Evolutionary conservation across 306 rosid species (phyloP).

Genomic region (Gastrolobium villosum): DNA sequence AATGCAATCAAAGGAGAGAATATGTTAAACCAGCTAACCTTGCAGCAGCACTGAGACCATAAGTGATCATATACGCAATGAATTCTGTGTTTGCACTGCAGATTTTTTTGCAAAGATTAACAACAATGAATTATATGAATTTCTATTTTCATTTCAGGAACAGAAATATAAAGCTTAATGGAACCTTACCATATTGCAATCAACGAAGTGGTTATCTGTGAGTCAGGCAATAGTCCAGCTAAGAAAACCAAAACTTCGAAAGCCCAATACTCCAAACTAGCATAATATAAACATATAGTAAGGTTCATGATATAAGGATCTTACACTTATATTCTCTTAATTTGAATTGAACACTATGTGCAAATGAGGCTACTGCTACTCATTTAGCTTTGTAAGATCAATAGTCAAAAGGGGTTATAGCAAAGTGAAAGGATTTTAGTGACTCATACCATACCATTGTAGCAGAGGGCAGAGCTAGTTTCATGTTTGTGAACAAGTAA

Average conservation of each 20-base stretch:
- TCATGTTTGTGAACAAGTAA: slow-evolving; percentile 58
- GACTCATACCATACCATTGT: slow-evolving; percentile 81
- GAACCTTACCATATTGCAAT: slow-evolving; percentile 82
- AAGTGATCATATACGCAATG: slow-evolving; percentile 72
- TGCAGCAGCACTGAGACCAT: slow-evolving; percentile 89
- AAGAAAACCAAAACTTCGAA: slow-evolving; percentile 85
- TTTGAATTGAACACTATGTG: neutral
- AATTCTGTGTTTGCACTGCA: slow-evolving; percentile 76
- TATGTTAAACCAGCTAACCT: slow-evolving; percentile 58
- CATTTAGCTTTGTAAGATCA: slow-evolving; percentile 14
- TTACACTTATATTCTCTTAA: too few relatives aligned
- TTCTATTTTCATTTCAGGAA: neutral
- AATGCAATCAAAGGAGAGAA: neutral
- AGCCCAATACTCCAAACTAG: slow-evolving; percentile 94
- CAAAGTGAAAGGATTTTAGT: neutral
- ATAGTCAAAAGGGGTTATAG: neutral
- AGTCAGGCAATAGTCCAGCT: slow-evolving; percentile 78
- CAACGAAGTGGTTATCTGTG: slow-evolving; percentile 74
- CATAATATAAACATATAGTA: slow-evolving; percentile 8
- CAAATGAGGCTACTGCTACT: neutral
- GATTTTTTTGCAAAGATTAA: slow-evolving; percentile 25
- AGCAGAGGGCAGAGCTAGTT: slow-evolving; percentile 79
- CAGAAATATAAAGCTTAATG: slow-evolving; percentile 22
- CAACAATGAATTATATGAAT: neutral
- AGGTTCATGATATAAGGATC: too few relatives aligned